A percentile compares a stretch with the other conserved stretches of the same genome.
Evolutionary conservation across 371 early-diverging fungal genomes (phyloP).

Genomic region (Mortierella sp.): DNA sequence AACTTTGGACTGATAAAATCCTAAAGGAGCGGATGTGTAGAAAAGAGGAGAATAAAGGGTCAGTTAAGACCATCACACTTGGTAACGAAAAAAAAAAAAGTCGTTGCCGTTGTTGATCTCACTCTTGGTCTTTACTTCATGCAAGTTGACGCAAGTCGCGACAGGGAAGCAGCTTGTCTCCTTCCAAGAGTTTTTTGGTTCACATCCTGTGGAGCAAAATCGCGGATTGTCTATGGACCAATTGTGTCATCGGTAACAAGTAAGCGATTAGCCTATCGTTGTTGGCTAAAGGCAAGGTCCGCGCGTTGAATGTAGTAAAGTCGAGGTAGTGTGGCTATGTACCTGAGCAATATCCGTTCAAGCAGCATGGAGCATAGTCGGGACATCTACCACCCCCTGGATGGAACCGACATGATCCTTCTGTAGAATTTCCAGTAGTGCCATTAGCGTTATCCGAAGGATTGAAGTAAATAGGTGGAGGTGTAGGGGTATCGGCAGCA

Average conservation of each 20-base stretch:
- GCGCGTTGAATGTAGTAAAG: too few species aligned
- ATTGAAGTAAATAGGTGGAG: too few species aligned
- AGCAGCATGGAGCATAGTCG: conserved; percentile 42
- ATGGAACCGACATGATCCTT: conserved; percentile 20
- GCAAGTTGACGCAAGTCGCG: conserved; percentile 27
- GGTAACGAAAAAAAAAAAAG: too few species aligned
- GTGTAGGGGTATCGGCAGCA: too few species aligned
- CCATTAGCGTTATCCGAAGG: too few species aligned
- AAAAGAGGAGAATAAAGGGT: too few species aligned
- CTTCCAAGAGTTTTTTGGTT: conserved; percentile 42
- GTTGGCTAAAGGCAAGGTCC: too few species aligned
- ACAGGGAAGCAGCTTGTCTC: conserved; percentile 42
- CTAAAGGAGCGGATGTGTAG: neutral
- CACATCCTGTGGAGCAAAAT: conserved; percentile 35
- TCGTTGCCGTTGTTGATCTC: too few species aligned
- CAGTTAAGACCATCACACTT: too few species aligned
- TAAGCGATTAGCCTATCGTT: neutral
- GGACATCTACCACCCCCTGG: conserved; percentile 47
- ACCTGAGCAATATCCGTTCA: conserved; percentile 47
- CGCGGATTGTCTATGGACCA: conserved; percentile 22
- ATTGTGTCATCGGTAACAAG: too few species aligned
- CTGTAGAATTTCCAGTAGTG: neutral
- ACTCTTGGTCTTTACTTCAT: conserved; percentile 12
- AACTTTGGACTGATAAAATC: conserved; percentile 28
- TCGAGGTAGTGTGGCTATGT: neutral